A percentile compares a stretch with the other conserved stretches of the same genome.
Conservation (phyloP, 1,284 basidiomycete genomes). For the Cutaneotrichosporon sp. region DNA sequence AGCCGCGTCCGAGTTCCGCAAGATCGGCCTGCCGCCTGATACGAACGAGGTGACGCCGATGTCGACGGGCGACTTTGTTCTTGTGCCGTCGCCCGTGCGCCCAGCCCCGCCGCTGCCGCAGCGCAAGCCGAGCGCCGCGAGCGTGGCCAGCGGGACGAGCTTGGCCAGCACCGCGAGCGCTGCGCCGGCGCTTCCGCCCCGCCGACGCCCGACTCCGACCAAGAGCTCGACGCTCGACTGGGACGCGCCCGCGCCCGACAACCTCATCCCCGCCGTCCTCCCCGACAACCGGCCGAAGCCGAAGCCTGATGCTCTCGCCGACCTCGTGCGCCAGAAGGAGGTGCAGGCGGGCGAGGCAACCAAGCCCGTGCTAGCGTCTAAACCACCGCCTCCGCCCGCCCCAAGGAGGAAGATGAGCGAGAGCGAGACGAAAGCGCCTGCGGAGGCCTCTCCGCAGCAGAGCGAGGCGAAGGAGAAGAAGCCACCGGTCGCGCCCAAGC, state of each 20-base stretch:
- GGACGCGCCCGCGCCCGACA: slow-evolving; percentile 15
- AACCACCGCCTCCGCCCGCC: background rate
- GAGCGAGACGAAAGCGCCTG: too few species aligned
- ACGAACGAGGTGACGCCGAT: slow-evolving; percentile 33
- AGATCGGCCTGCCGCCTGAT: slow-evolving; percentile 17
- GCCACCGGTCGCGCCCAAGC: slow-evolving; percentile 3
- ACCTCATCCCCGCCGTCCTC: slow-evolving; percentile 12
- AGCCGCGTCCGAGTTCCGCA: slow-evolving; percentile 18
- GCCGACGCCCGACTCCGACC: background rate
- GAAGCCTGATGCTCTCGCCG: background rate
- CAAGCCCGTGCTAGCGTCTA: background rate
- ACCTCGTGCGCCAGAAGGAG: too few species aligned
- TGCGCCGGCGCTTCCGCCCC: background rate
- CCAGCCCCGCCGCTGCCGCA: slow-evolving; percentile 12
- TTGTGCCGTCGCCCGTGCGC: slow-evolving; percentile 31
- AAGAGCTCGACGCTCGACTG: slow-evolving; percentile 20
- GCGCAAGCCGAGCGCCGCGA: background rate
- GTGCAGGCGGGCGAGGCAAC: too few species aligned
- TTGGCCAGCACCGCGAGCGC: slow-evolving; percentile 1
- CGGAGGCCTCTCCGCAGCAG: too few species aligned
- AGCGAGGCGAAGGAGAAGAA: background rate
- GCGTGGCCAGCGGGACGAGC: background rate
- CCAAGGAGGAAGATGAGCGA: background rate
- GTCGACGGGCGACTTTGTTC: slow-evolving; percentile 45
- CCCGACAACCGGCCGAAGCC: slow-evolving; percentile 14